Evolutionary conservation across 1,284 basidiomycete genomes (phyloP).

Genomic region (Mycena citricolor): DNA sequence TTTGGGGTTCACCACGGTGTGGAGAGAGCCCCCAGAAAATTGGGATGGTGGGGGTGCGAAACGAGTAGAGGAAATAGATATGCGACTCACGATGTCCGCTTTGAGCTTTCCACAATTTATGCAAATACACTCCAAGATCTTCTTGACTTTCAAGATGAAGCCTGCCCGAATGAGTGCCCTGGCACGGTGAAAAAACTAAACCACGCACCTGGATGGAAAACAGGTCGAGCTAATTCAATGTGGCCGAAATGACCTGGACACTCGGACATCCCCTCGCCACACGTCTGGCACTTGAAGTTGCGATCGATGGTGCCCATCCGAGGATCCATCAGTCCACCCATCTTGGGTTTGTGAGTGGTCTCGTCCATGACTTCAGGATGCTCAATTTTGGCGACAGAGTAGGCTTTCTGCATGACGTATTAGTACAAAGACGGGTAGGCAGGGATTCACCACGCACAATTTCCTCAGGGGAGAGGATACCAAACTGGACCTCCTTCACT

Average conservation of each 20-base stretch:
- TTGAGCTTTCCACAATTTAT: conserved; percentile 98
- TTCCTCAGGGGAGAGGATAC: conserved; percentile 99
- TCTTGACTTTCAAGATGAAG: conserved; percentile 99
- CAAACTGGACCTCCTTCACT: conserved; percentile 98
- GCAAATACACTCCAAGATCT: conserved; percentile 98
- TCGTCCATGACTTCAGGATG: conserved; percentile 99
- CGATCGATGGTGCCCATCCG: conserved; percentile 98
- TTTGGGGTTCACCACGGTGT: conserved; percentile 85
- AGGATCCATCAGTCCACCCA: conserved; percentile 95
- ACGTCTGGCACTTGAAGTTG: conserved; percentile 99
- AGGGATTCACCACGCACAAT: conserved; percentile 67
- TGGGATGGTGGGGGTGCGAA: conserved; percentile 86
- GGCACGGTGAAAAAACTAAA: background rate
- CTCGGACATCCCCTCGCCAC: conserved; percentile 97
- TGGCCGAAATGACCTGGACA: conserved; percentile 99
- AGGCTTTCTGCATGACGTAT: conserved; percentile 76
- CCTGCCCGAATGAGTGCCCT: conserved; percentile 46
- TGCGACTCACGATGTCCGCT: conserved; percentile 89
- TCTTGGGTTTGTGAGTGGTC: conserved; percentile 81
- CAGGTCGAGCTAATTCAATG: conserved; percentile 94
- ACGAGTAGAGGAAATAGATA: conserved; percentile 76
- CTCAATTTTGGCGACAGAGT: conserved; percentile 97
- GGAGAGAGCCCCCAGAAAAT: conserved; percentile 95
- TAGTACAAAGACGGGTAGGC: conserved; percentile 13
- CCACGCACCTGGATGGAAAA: conserved; percentile 90